phyloP scores from a whole-genome alignment of 345 rosid species.

The Citrus trifoliata region DNA sequence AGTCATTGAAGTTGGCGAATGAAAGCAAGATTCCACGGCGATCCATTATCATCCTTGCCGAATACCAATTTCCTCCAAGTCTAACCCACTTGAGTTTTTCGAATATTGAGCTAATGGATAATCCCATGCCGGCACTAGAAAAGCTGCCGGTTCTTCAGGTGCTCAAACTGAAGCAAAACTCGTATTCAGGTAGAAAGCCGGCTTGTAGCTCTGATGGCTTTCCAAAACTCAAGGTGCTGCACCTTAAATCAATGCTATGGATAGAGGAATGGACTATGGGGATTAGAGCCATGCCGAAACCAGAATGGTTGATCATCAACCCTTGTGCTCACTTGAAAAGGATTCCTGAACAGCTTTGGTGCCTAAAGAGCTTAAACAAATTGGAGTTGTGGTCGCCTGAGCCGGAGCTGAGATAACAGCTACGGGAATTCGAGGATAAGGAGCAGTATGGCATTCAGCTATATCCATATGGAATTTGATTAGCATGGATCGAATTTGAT shows the following conservation, averaged over 20 bases:
- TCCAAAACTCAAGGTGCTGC: not conserved
- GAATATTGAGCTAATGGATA: not conserved
- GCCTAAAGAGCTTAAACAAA: too few relatives aligned
- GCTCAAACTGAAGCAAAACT: not conserved
- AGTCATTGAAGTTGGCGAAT: too few relatives aligned
- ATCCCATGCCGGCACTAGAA: not conserved
- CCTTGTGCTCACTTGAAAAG: not conserved
- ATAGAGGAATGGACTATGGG: not conserved
- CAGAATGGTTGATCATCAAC: not conserved
- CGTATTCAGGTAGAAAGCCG: not conserved
- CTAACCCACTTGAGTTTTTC: not conserved
- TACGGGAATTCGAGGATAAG: too few relatives aligned
- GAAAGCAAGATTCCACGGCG: too few relatives aligned
- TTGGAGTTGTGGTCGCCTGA: too few relatives aligned
- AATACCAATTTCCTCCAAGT: not conserved
- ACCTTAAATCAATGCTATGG: slow-evolving; percentile 5
- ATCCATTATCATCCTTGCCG: too few relatives aligned
- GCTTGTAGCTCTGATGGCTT: not conserved
- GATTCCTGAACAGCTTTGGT: too few relatives aligned
- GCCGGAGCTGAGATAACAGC: too few relatives aligned
- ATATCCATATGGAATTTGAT: too few relatives aligned
- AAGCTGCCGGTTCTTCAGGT: not conserved
- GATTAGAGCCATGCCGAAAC: not conserved
- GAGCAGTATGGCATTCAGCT: too few relatives aligned
- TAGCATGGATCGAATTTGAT: too few relatives aligned